Evolutionary conservation across 805 yeast genomes (phyloP).

Genomic region (Suhomyces kilbournensis): DNA sequence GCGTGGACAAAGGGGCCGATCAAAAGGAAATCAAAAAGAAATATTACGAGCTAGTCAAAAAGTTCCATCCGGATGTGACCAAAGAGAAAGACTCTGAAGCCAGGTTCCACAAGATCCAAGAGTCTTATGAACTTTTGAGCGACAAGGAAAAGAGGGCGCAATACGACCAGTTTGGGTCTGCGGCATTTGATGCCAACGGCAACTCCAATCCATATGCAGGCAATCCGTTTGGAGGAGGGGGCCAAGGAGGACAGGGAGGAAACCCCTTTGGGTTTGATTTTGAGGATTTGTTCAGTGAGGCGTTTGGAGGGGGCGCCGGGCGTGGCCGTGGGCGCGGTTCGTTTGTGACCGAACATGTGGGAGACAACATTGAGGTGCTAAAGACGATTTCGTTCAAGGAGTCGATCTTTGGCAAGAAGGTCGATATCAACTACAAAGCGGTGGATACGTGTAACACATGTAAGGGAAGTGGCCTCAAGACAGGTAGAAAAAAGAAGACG

Average conservation of each 20-base stretch:
- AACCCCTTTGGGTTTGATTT: constrained; percentile 50
- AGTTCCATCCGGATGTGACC: constrained; percentile 95
- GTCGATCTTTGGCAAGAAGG: constrained; percentile 75
- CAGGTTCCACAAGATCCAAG: constrained; percentile 88
- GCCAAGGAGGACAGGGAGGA: constrained; percentile 29
- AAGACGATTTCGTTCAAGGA: constrained; percentile 79
- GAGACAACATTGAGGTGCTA: constrained; percentile 82
- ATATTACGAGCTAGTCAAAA: constrained; percentile 87
- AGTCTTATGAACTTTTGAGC: constrained; percentile 87
- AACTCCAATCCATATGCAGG: constrained; percentile 47
- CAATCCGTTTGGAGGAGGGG: constrained; percentile 43
- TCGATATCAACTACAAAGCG: constrained; percentile 65
- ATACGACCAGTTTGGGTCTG: constrained; percentile 87
- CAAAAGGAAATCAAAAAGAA: constrained; percentile 90
- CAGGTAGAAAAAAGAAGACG: constrained; percentile 68
- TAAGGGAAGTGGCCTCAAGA: constrained; percentile 80
- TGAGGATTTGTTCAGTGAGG: constrained; percentile 47
- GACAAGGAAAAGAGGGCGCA: constrained; percentile 84
- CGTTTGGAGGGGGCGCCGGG: constrained; percentile 43
- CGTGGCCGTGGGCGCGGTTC: constrained; percentile 40
- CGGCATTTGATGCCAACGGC: constrained; percentile 70
- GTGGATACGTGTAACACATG: constrained; percentile 78
- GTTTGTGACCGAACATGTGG: constrained; percentile 75
- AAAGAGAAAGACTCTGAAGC: constrained; percentile 86
- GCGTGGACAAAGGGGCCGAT: constrained; percentile 69